Conservation (phyloP, 495 filamentous ascomycete genomes). For the Penicillium chermesinum region DNA sequence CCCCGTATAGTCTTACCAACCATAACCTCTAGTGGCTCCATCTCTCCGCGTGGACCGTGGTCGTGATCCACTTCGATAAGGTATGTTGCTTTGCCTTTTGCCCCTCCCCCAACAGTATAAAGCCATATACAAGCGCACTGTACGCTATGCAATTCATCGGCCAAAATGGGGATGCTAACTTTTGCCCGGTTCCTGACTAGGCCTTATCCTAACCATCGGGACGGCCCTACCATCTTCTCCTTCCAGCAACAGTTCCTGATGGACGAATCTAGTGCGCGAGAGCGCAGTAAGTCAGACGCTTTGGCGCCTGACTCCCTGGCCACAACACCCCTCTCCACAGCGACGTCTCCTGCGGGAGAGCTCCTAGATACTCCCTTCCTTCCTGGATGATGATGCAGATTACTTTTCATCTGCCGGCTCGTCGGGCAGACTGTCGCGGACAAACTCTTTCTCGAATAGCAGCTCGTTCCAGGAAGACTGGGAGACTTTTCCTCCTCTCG, state of each 20-base stretch:
- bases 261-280: slow-evolving; percentile 27
- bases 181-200: slow-evolving; percentile 41
- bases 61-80: slow-evolving; percentile 14
- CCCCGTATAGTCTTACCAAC: too few relatives aligned
- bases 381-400: slow-evolving; percentile 27
- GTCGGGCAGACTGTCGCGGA: slow-evolving; percentile 54
- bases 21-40: not conserved
- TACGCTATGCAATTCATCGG: not conserved
- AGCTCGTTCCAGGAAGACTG: slow-evolving; percentile 83
- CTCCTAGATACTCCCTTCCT: slow-evolving; percentile 18
- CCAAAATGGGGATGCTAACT: slow-evolving; percentile 42
- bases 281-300: slow-evolving; percentile 24
- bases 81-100: slow-evolving; percentile 8
- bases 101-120: slow-evolving; percentile 1
- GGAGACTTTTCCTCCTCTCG: slow-evolving; percentile 83
- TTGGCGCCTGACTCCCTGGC: slow-evolving; percentile 23
- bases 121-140: too few relatives aligned
- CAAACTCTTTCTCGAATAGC: slow-evolving; percentile 69
- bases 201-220: slow-evolving; percentile 31
- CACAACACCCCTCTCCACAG: slow-evolving; percentile 16
- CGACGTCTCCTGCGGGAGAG: slow-evolving; percentile 10
- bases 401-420: slow-evolving; percentile 34
- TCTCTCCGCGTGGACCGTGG: slow-evolving; percentile 13
- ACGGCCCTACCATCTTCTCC: slow-evolving; percentile 40
- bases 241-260: slow-evolving; percentile 44